Conservation (phyloP, 257 asterid genomes). For the Solanum sejunctum region DNA sequence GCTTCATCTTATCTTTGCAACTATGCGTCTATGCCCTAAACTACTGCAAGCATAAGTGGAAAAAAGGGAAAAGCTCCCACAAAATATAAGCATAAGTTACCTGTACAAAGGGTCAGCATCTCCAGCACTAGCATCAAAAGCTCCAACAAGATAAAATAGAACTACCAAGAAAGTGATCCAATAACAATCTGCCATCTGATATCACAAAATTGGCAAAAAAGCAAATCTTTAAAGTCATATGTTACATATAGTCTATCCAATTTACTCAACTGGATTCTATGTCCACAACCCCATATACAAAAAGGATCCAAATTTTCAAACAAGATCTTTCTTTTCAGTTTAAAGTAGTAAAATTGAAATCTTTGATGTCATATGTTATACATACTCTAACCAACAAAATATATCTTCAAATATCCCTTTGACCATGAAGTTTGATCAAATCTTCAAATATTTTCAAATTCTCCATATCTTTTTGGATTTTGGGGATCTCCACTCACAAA, state of each 20-base stretch:
- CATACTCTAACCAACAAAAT: too few species aligned
- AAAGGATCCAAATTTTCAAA: not conserved
- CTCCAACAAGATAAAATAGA: slow-evolving; percentile 15
- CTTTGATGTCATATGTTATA: not conserved
- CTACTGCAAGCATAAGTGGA: not conserved
- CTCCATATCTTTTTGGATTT: too few species aligned
- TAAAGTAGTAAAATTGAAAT: not conserved
- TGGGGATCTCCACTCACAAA: too few species aligned
- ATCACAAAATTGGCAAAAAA: not conserved
- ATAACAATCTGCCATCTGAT: slow-evolving; percentile 12
- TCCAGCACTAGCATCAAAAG: slow-evolving; percentile 30
- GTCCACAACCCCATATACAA: not conserved
- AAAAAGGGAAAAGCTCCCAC: not conserved
- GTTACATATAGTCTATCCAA: not conserved
- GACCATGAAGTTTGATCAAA: too few species aligned
- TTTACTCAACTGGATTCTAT: not conserved
- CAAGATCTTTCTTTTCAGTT: not conserved
- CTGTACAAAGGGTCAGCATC: slow-evolving; percentile 29
- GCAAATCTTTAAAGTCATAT: not conserved
- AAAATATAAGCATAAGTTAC: not conserved
- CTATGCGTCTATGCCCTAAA: not conserved
- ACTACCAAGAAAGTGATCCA: slow-evolving; percentile 9
- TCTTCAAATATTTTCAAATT: too few species aligned
- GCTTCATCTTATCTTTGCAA: not conserved
- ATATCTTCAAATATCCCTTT: too few species aligned